These are phyloP conservation scores for Globisporangium nodosum DNA, from an alignment of 352 stramenopile genomes.

Conservation along the genomic window DNA sequence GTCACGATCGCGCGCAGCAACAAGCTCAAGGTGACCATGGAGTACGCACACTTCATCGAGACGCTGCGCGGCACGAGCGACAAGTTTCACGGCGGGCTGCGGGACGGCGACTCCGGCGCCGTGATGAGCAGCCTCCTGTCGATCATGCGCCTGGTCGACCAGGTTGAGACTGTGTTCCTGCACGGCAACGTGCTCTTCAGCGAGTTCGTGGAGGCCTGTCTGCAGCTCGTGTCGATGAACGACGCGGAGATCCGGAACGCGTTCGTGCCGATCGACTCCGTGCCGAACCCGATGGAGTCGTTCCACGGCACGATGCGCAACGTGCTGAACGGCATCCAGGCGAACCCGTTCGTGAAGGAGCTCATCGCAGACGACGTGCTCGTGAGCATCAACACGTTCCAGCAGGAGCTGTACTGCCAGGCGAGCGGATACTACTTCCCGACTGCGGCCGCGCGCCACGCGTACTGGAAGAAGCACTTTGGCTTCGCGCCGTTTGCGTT, in stretches of 20 bases:
- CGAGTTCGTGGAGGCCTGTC: conserved; percentile 49
- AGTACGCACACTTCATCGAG: conserved; percentile 80
- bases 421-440: conserved; percentile 71
- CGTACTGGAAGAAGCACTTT: conserved; percentile 64
- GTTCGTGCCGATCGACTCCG: conserved; percentile 52
- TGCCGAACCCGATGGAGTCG: conserved; percentile 63
- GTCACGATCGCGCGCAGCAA: conserved; percentile 69
- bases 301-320: conserved; percentile 75
- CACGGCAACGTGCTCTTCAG: conserved; percentile 57
- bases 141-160: conserved; percentile 61
- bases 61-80: conserved; percentile 53
- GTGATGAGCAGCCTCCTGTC: conserved; percentile 59
- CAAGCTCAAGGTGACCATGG: conserved; percentile 61
- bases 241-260: conserved; percentile 29
- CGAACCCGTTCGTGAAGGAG: conserved; percentile 61
- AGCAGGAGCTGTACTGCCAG: conserved; percentile 66
- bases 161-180: conserved; percentile 72
- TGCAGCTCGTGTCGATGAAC: conserved; percentile 40
- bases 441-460: conserved; percentile 28
- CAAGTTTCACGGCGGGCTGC: conserved; percentile 52
- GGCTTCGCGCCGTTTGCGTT: conserved; percentile 44
- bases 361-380: conserved; percentile 51
- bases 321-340: conserved; percentile 58
- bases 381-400: conserved; percentile 48
- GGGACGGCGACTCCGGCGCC: conserved; percentile 46